phyloP scores from a whole-genome alignment of 495 filamentous ascomycete species.

The Xylona heveae region DNA sequence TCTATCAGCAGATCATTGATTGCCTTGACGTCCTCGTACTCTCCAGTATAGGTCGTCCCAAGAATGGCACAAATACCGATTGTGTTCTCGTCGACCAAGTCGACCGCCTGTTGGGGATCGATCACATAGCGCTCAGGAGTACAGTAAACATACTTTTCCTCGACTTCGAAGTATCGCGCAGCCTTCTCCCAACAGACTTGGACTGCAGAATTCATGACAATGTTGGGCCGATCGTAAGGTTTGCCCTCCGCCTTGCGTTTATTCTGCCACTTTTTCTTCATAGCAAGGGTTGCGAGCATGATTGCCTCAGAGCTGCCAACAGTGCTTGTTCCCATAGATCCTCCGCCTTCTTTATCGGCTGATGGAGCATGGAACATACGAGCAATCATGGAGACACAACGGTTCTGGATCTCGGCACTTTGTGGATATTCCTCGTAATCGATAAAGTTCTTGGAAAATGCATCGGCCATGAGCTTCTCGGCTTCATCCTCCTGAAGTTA shows the following conservation, averaged over 20 bases:
- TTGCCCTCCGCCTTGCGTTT: constrained; percentile 59
- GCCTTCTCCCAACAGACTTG: constrained; percentile 87
- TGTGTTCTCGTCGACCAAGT: constrained; percentile 83
- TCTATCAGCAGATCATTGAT: constrained; percentile 67
- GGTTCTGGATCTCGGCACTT: constrained; percentile 75
- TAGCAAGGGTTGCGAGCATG: constrained; percentile 73
- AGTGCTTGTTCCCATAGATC: constrained; percentile 3
- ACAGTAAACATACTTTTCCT: constrained; percentile 78
- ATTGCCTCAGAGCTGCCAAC: constrained; percentile 78
- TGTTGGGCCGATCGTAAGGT: constrained; percentile 54
- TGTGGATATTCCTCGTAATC: constrained; percentile 88
- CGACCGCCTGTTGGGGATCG: constrained; percentile 62
- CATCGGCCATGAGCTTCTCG: constrained; percentile 76
- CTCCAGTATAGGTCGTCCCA: constrained; percentile 85
- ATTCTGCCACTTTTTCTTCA: constrained; percentile 88
- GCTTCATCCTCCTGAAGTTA: constrained; percentile 55
- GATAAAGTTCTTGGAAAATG: constrained; percentile 83
- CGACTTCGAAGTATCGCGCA: constrained; percentile 81
- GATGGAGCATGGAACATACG: constrained; percentile 63
- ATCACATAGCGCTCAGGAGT: constrained; percentile 64
- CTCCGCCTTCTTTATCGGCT: constrained; percentile 4
- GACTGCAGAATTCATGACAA: constrained; percentile 80
- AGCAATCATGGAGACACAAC: constrained; percentile 82
- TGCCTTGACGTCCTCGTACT: constrained; percentile 81
- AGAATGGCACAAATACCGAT: constrained; percentile 84